Evolutionary conservation across 768 basidiomycete genomes (phyloP), one percentile per base, ranked within the genome.

Genomic region (Collybia nuda): DNA sequence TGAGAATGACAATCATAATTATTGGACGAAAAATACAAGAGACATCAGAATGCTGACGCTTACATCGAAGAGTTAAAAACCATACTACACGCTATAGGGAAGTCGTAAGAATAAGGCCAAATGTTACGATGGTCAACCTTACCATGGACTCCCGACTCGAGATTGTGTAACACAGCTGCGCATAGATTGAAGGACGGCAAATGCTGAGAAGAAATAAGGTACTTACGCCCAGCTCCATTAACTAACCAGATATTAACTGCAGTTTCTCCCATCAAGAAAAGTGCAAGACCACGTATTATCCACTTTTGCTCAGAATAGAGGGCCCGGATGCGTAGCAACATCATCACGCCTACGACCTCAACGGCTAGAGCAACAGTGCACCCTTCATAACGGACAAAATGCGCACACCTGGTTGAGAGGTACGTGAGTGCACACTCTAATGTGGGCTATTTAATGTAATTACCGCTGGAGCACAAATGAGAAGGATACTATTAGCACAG

Each of bases 161-260:
- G 67, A 54, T 71, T 72, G 56, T 77, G 75, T 2, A 63, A 52
- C 1, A 76, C 75, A 19, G 70, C 76, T 76, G 53, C 15, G 23
- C 17, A 12, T 45, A 5, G 35, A 23, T 17, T 6, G 14, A 21
- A 8, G 37, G 39, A 40, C 9, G 9, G 32, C 2, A n/a, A 29
- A 11, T 41, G 24, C 9, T 48, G 14, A 17, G 18, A 24, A 19
- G 1, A 45, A n/a, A 28, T 22, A 21, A 40, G 29, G 1, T 2
- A 62, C 80, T 7, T 51, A 85, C 85, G 68, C 67, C 0, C 73
- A 81, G 17, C 64, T 51, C 26, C 71, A 67, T 18, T 23, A 18
- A 87, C 68, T 12, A 86, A 62, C 77, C 77, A 85, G 0, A 72
- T 70, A 51, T 81, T 82, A 53, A 79, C 61, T 1, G 60, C 66